A percentile compares a stretch with the other conserved stretches of the same genome.
These are phyloP conservation scores for Pyrenula aspistea DNA, from an alignment of 495 filamentous ascomycete genomes.

Conservation along the genomic window DNA sequence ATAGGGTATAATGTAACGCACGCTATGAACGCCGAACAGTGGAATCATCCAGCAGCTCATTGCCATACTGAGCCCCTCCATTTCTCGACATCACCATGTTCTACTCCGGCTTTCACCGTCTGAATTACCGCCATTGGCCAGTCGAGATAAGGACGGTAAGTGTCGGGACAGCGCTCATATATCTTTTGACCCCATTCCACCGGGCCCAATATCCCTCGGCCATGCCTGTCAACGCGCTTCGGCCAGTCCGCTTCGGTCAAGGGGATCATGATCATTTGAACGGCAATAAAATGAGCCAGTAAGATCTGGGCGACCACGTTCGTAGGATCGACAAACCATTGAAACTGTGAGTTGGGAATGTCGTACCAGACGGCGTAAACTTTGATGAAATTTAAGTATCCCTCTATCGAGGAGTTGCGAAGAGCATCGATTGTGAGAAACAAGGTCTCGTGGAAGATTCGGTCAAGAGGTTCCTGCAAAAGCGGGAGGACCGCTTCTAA, in stretches of 20 bases:
- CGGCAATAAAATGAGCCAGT: constrained; percentile 43
- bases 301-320: constrained; percentile 39
- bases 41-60: too few relatives aligned
- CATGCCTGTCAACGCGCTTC: not conserved
- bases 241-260: constrained; percentile 1
- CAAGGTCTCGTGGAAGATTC: constrained; percentile 9
- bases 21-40: too few relatives aligned
- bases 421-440: constrained; percentile 7
- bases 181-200: constrained; percentile 10
- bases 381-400: constrained; percentile 19
- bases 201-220: constrained; percentile 1
- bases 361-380: constrained; percentile 26
- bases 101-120: not conserved
- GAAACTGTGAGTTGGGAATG: constrained; percentile 40
- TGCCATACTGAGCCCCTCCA: not conserved
- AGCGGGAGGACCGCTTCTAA: constrained; percentile 24
- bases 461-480: constrained; percentile 8
- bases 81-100: not conserved
- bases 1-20: too few relatives aligned
- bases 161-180: constrained; percentile 6
- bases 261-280: constrained; percentile 44
- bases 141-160: constrained; percentile 5
- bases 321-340: constrained; percentile 32
- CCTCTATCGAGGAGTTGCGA: constrained; percentile 13
- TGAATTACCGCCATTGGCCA: constrained; percentile 1